Conservation (phyloP, 208 protist species). For the Giardia muris region DNA sequence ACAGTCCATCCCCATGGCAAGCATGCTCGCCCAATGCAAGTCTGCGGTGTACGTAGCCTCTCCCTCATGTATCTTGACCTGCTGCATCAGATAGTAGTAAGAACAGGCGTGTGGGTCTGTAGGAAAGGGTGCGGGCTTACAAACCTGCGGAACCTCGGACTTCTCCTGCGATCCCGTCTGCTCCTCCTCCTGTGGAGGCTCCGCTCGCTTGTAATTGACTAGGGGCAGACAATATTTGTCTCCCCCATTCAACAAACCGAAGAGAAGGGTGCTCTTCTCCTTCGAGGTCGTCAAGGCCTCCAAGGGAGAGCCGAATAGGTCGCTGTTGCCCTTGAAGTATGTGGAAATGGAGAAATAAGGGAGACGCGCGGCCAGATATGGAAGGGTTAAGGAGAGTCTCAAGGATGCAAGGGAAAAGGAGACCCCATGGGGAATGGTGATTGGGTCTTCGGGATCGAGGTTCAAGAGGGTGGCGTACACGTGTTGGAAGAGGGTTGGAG, state of each 20-base stretch:
- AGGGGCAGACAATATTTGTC: background rate
- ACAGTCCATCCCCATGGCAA: conserved; percentile 11
- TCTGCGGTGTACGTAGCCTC: background rate
- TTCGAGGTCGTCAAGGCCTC: background rate
- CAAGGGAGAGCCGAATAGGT: background rate
- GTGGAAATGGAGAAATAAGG: background rate
- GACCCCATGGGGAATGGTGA: background rate
- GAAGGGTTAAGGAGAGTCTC: background rate
- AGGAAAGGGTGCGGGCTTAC: background rate
- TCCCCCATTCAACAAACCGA: background rate
- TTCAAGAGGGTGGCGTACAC: background rate
- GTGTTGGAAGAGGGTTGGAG: background rate
- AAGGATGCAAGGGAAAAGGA: background rate
- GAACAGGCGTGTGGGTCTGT: background rate
- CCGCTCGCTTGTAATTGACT: background rate
- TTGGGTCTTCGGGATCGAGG: background rate
- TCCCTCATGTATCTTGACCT: background rate
- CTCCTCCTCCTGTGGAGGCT: no score
- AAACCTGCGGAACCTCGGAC: background rate
- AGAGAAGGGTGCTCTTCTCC: background rate
- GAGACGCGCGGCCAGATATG: background rate
- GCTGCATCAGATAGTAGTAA: background rate
- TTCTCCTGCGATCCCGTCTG: no score
- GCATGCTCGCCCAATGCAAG: background rate
- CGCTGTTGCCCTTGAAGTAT: background rate